phyloP scores from a whole-genome alignment of 2,329 filamentous ascomycete species.

The Clonostachys sp. region DNA sequence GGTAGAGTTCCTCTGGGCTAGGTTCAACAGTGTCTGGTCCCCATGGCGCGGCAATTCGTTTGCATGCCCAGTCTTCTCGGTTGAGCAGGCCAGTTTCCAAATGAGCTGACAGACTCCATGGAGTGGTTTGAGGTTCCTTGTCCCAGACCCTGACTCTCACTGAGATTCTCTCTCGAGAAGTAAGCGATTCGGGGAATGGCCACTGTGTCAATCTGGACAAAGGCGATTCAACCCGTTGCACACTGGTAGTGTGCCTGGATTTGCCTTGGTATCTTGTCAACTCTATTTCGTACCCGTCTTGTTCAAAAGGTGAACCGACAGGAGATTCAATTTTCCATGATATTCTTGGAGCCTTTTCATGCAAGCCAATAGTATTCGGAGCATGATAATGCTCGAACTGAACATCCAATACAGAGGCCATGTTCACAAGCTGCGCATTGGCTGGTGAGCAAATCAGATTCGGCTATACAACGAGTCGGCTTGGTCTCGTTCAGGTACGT shows the following conservation, averaged over 20 bases:
- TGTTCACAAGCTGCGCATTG: neutral
- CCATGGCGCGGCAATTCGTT: neutral
- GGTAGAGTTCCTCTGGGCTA: neutral
- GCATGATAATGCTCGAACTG: neutral
- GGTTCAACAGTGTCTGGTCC: neutral
- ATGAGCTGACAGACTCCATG: neutral
- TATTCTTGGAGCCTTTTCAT: neutral
- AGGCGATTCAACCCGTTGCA: neutral
- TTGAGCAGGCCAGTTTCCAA: neutral
- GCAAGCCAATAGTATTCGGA: neutral
- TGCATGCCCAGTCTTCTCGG: neutral
- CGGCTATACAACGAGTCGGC: too few relatives aligned
- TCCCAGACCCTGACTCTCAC: neutral
- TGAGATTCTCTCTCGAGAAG: neutral
- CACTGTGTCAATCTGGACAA: neutral
- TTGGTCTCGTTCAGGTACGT: too few relatives aligned
- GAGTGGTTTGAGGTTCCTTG: neutral
- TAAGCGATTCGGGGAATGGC: neutral
- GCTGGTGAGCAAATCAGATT: too few relatives aligned
- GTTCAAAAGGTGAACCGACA: neutral
- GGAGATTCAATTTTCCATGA: neutral
- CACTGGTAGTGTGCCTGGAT: neutral
- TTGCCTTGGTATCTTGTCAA: neutral
- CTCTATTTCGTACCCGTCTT: neutral
- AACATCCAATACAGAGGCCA: neutral